Base-by-base conservation (phyloP, 176 grass and related monocot species). In the Lolium multiflorum region DNA sequence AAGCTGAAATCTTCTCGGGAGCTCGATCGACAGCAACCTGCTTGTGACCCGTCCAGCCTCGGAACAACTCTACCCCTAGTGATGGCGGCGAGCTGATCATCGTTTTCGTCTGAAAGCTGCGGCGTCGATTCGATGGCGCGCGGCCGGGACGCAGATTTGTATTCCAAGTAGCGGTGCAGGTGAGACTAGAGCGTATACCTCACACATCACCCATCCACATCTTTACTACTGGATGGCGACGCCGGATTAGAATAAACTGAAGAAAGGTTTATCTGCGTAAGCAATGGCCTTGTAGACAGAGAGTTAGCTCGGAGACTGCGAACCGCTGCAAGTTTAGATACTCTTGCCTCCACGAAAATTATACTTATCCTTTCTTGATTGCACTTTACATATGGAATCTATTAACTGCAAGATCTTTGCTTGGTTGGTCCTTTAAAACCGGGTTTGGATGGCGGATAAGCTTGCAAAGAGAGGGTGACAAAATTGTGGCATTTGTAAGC, bases 101-200 rank as follows among this genome's bases (percentile, higher is more conserved):
- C 77, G 70, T 63, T 85, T 71, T 85, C 77, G 71, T 61, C 71
- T 38, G 28, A 88, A 76, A 47, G 22, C 82, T 1, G 52, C n/a
- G 82, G 88, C 54, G 63, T 15, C 5, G 77, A 82, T 21, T 26
- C 71, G 46, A 43, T 43, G 41, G 46, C 7, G 22, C 61, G 62
- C 51, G 81, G 76, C 43, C 5, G 86, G 81, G 44, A 22, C 57
- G 41, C 41, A 43, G 41, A 43, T 43, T 46, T 60, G 49, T 28
- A 81, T 83, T 74, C 85, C 60, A 13, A 39, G 54, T 9, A 59
- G 56, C 81, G 38, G 50, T 84, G 89, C 81, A 44, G 26, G 88
- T 81, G 39, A 26, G 21, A n/a, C 15, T 37, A 22, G 71, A 54
- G 22, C 54, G 41, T 43, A 43, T 35, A 35, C 31, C 31, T 35